phyloP scores from a whole-genome alignment of 2,329 filamentous ascomycete species.

The Fusarium longipes region DNA sequence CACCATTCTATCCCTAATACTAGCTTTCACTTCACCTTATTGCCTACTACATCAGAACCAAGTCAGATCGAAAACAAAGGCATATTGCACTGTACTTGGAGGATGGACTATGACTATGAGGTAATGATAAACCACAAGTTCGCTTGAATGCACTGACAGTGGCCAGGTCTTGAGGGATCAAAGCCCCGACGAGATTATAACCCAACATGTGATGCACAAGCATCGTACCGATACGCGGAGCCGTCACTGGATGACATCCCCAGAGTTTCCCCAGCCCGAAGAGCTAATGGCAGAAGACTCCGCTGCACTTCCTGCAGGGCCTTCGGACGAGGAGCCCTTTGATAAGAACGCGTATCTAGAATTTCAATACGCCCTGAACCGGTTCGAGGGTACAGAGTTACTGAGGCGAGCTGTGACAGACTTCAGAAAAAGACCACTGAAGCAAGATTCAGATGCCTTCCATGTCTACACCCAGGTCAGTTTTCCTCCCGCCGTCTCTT shows the following conservation, averaged over 20 bases:
- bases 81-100: not conserved
- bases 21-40: not conserved
- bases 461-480: conserved; percentile 75
- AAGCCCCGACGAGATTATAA: conserved; percentile 13
- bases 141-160: not conserved
- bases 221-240: not conserved
- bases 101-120: conserved; percentile 5
- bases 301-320: conserved; percentile 24
- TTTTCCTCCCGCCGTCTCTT: not conserved
- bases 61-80: not conserved
- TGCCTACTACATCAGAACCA: not conserved
- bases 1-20: not conserved
- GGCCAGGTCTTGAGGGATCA: conserved; percentile 2
- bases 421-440: conserved; percentile 63
- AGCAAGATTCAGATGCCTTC: conserved; percentile 60
- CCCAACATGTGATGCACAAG: conserved; percentile 18
- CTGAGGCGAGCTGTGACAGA: conserved; percentile 73
- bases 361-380: conserved; percentile 78
- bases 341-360: conserved; percentile 68
- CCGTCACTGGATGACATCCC: conserved; percentile 25
- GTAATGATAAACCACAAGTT: not conserved
- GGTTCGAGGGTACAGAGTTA: conserved; percentile 78
- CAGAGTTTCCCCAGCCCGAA: conserved; percentile 41
- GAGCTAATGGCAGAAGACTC: conserved; percentile 42
- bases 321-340: not conserved